Evolutionary conservation across 768 basidiomycete genomes (phyloP), one percentile per base, ranked within the genome.

Genomic region (Tulasnella sp.): DNA sequence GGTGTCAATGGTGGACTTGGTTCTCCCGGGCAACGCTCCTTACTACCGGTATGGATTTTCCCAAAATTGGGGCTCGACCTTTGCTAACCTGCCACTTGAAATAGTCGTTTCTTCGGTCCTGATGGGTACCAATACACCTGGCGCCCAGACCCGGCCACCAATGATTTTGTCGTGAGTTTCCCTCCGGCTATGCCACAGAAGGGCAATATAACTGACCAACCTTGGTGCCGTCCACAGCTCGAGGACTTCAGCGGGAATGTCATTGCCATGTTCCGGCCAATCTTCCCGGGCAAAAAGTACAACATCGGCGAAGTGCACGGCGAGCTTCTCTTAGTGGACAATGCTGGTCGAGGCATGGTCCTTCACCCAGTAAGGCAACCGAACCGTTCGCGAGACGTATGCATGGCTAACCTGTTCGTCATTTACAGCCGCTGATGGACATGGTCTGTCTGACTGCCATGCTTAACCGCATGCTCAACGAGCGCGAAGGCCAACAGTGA

Each of bases 371-470:
- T 94, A 85, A 85, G 83, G 80, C 78, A 57, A 1, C 42, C 77
- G n/a, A 9, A 16, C 26, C 67, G 0, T 26, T 55, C 57, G 10
- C 23, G 42, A 23, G 61, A 18, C 2, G 20, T 39, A 7, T 29
- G 35, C 26, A 76, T 26, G 29, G 46, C 73, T 70, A 51, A 78
- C 48, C 23, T 82, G 81, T 70, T 78, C 74, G 32, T 26, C 11
- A 0, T 40, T 67, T 67, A n/a, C 55, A 77, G 80, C 93, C 93
- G 81, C 91, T 95, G 84, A 95, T 95, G 93, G 93, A 95, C 86
- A 90, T 89, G 69, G 93, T 95, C 79, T 91, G 91, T 37, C 90
- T 95, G 81, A 93, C 93, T 39, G 89, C 90, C 75, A 94, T 94
- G 93, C 87, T 95, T 46, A 94, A 92, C 85, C 91, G 94, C 71